Base-by-base conservation (phyloP, 2,329 filamentous ascomycete species). In the Zarea fungicola region DNA sequence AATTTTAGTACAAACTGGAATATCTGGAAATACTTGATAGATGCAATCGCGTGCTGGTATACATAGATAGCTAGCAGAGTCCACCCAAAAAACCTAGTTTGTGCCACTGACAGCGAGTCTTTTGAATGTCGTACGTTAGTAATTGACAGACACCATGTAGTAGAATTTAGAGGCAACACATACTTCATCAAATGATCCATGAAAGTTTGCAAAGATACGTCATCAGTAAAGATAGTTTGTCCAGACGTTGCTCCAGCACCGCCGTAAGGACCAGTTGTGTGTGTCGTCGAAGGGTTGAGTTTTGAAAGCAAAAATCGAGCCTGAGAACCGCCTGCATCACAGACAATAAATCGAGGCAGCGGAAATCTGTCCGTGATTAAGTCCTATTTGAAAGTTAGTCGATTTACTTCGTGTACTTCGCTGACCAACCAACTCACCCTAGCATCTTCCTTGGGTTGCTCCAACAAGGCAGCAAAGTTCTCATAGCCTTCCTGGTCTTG, bases 151-250 rank as follows among this genome's bases (percentile, higher is more conserved):
- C n/a, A n/a, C n/a, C n/a, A n/a, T n/a, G n/a, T n/a, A n/a, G n/a
- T n/a, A n/a, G n/a, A n/a, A n/a, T n/a, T n/a, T n/a, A n/a, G n/a
- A n/a, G n/a, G n/a, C n/a, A n/a, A n/a, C n/a, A 77, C 85, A 71
- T 76, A 91, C 89, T 99, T 99, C 93, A 99, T 99, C 65, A 99
- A 75, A 71, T 97, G 91, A 62, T 99, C 93, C 93, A 99, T 99
- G 65, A 99, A 99, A 1, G 92, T 97, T 70, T 97, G 92, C 64
- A 99, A 74, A 48, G 90, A 96, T 48, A 99, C 93, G 67, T 99
- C 93, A 62, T 99, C 93, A 1, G 93, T 99, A 72, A 99, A 99
- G 60, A 99, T 99, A 5, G 93, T 99, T 70, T 99, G 93, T 8
- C 92, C 91, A 40, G 87, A 91, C 62, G 92, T 88, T 3, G 80